These are phyloP conservation scores for Hirschfeldia incana DNA, from an alignment of 345 rosid genomes.

Conservation along the genomic window DNA sequence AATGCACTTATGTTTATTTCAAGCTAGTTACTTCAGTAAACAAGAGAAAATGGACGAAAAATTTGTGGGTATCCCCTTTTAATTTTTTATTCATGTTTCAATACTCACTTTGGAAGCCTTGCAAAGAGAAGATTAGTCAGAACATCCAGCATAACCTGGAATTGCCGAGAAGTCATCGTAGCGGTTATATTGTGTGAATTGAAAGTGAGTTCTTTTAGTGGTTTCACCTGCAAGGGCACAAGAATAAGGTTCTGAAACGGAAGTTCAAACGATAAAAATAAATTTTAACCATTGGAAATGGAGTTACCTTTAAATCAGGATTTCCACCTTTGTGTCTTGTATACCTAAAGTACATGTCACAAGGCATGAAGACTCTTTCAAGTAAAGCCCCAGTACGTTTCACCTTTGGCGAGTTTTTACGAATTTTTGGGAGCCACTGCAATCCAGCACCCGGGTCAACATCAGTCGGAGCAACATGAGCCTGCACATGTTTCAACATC, in stretches of 20 bases:
- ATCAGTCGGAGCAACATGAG: slow-evolving; percentile 99
- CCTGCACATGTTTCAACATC: slow-evolving; percentile 96
- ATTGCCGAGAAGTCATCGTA: slow-evolving; percentile 96
- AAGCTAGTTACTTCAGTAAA: slow-evolving; percentile 5
- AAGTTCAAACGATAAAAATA: not conserved
- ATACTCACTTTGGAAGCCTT: slow-evolving; percentile 92
- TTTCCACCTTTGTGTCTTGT: slow-evolving; percentile 98
- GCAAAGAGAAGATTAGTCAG: slow-evolving; percentile 97
- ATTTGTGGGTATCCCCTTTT: slow-evolving; percentile 1
- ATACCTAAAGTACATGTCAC: slow-evolving; percentile 95
- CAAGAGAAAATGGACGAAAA: not conserved
- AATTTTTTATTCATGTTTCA: not conserved
- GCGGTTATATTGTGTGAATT: slow-evolving; percentile 84
- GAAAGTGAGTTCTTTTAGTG: slow-evolving; percentile 91
- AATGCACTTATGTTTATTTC: not conserved
- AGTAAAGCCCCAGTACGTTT: slow-evolving; percentile 98
- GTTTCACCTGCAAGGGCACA: slow-evolving; percentile 74
- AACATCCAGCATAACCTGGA: slow-evolving; percentile 97
- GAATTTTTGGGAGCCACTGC: slow-evolving; percentile 98
- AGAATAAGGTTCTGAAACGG: slow-evolving; percentile 12
- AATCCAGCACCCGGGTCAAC: slow-evolving; percentile 99
- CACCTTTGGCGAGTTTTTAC: slow-evolving; percentile 78
- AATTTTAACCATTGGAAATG: not conserved
- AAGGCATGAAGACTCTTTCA: slow-evolving; percentile 98
- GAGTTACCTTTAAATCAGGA: slow-evolving; percentile 86